These are phyloP conservation scores for Chaetoceros tenuissimus DNA, from an alignment of 108 stramenopile species.

Conservation along the genomic window DNA sequence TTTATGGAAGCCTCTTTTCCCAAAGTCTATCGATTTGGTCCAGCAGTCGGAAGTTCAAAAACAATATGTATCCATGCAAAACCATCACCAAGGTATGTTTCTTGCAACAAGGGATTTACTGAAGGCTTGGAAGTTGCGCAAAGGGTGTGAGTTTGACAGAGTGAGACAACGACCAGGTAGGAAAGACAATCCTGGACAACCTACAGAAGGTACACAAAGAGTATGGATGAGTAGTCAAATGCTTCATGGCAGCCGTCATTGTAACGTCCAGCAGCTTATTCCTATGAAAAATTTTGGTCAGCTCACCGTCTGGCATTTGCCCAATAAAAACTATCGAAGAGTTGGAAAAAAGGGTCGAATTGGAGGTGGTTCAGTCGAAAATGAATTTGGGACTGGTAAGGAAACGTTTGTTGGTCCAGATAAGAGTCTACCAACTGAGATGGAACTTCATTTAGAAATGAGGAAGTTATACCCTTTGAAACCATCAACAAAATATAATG, in stretches of 20 bases:
- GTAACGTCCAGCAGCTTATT: slow-evolving; percentile 59
- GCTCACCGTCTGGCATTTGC: slow-evolving; percentile 69
- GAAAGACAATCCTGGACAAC: slow-evolving; percentile 49
- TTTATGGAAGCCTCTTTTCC: slow-evolving; percentile 29
- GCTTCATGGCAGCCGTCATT: slow-evolving; percentile 62
- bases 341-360: slow-evolving; percentile 56
- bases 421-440: slow-evolving; percentile 40
- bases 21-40: slow-evolving; percentile 39
- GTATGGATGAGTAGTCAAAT: slow-evolving; percentile 83
- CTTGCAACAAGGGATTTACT: slow-evolving; percentile 58
- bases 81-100: slow-evolving; percentile 87
- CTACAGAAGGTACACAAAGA: slow-evolving; percentile 72
- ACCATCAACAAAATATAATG: slow-evolving; percentile 36
- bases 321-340: slow-evolving; percentile 84
- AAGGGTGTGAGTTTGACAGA: slow-evolving; percentile 53
- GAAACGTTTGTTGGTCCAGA: slow-evolving; percentile 49
- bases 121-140: slow-evolving; percentile 59
- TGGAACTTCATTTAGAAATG: slow-evolving; percentile 64
- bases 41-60: slow-evolving; percentile 26
- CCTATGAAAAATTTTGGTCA: slow-evolving; percentile 62
- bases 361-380: slow-evolving; percentile 32
- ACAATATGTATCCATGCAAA: slow-evolving; percentile 60
- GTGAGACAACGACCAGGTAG: slow-evolving; percentile 53
- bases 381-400: slow-evolving; percentile 65
- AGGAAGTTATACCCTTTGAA: slow-evolving; percentile 30